Percentiles rank a stretch among this genome's conserved stretches.
Conservation (phyloP, 805 yeast genomes). For the Kodamaea laetipori region DNA sequence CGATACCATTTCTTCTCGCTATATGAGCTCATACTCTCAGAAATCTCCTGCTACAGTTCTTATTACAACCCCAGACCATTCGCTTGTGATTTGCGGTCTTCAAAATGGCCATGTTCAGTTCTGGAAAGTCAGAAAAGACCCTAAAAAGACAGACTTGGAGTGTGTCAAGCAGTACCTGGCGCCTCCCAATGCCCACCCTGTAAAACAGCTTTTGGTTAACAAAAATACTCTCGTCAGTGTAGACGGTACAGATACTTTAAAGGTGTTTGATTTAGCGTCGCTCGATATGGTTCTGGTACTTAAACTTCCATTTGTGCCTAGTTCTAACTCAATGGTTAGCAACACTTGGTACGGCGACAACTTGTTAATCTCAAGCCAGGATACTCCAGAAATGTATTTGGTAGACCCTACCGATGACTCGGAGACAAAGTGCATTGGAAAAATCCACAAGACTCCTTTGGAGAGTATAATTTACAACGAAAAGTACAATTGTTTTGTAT, state of each 20-base stretch:
- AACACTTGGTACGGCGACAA: slow-evolving; percentile 19
- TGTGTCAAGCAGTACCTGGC: slow-evolving; percentile 21
- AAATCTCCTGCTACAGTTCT: slow-evolving; percentile 15
- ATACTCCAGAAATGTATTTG: slow-evolving; percentile 14
- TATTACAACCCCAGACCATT: slow-evolving; percentile 16
- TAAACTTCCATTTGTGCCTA: slow-evolving; percentile 27
- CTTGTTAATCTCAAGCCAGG: slow-evolving; percentile 17
- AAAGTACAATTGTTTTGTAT: slow-evolving; percentile 21
- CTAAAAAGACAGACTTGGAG: slow-evolving; percentile 13
- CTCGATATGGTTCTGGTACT: slow-evolving; percentile 39
- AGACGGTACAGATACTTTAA: slow-evolving; percentile 19
- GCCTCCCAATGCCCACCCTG: slow-evolving; percentile 16
- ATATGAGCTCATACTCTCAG: neutral
- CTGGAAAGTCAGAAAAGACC: slow-evolving; percentile 19
- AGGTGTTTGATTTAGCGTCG: slow-evolving; percentile 35
- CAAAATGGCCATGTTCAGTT: slow-evolving; percentile 24
- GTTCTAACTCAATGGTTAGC: slow-evolving; percentile 10
- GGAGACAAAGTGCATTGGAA: slow-evolving; percentile 6
- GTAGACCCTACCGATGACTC: slow-evolving; percentile 18
- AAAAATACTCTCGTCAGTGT: slow-evolving; percentile 23
- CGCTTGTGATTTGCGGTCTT: slow-evolving; percentile 21
- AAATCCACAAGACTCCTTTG: slow-evolving; percentile 19
- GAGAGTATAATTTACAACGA: slow-evolving; percentile 15
- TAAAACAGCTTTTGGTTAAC: slow-evolving; percentile 21
- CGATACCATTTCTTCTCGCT: neutral